These are phyloP conservation scores for Neurospora terricola DNA, from an alignment of 495 filamentous ascomycete genomes.

Conservation along the genomic window DNA sequence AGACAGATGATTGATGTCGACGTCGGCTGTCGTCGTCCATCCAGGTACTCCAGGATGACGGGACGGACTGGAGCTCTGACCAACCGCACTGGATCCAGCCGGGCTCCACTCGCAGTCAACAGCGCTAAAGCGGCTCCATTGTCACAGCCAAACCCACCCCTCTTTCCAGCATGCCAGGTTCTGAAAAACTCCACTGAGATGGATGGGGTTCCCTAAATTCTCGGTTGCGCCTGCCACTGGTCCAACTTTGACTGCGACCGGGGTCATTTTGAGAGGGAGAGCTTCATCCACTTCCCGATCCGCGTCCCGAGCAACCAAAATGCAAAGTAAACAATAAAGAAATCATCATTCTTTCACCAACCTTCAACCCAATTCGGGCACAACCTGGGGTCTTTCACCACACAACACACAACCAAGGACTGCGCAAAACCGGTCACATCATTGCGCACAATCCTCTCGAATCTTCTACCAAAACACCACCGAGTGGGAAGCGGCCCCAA, in stretches of 20 bases:
- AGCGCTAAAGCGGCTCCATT: background rate
- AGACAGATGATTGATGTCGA: background rate
- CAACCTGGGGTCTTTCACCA: background rate
- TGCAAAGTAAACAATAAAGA: background rate
- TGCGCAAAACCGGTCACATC: background rate
- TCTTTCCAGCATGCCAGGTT: background rate
- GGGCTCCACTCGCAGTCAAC: background rate
- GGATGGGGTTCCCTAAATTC: background rate
- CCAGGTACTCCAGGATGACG: background rate
- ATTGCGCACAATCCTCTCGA: background rate
- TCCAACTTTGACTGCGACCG: background rate
- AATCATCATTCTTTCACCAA: background rate
- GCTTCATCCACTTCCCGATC: background rate
- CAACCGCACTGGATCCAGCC: slow-evolving; percentile 3
- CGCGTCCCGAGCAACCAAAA: background rate
- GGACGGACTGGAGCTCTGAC: slow-evolving; percentile 10
- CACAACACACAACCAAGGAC: background rate
- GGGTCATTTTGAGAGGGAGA: background rate
- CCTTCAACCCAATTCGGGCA: background rate
- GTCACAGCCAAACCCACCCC: background rate
- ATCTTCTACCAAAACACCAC: background rate
- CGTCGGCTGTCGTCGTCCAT: background rate
- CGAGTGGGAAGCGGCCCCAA: background rate
- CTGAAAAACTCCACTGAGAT: background rate
- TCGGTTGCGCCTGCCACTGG: background rate